Evolutionary conservation across 208 protist species (phyloP).

Genomic region (Trypanosoma melophagium): DNA sequence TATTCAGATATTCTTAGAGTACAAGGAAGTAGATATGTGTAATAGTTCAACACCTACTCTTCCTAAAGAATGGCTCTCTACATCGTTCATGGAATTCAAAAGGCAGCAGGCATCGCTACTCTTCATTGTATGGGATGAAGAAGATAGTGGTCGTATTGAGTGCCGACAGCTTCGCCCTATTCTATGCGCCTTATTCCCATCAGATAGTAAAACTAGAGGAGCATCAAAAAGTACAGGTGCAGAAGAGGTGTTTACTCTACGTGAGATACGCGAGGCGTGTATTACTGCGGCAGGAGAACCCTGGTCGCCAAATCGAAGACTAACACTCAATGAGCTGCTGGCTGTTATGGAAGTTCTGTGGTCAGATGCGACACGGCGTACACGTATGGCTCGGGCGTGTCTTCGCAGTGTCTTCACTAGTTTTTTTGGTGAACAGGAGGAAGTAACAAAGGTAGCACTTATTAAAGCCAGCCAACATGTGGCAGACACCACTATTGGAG

Average conservation of each 20-base stretch:
- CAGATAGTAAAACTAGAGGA: background rate
- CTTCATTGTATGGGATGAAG: slow-evolving; percentile 57
- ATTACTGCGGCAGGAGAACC: background rate
- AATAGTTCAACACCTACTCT: too few species aligned
- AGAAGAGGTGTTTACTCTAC: slow-evolving; percentile 5
- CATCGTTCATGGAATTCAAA: slow-evolving; percentile 45
- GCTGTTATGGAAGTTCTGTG: slow-evolving; percentile 41
- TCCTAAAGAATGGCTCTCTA: background rate
- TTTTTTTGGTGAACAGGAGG: slow-evolving; percentile 18
- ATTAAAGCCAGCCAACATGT: slow-evolving; percentile 6
- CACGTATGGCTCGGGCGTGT: slow-evolving; percentile 16
- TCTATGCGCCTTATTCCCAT: slow-evolving; percentile 53
- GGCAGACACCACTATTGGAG: background rate
- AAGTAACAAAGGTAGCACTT: slow-evolving; percentile 23
- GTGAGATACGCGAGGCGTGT: slow-evolving; percentile 25
- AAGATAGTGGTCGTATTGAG: slow-evolving; percentile 46
- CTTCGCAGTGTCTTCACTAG: slow-evolving; percentile 5
- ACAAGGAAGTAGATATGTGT: too few species aligned
- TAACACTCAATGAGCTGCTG: slow-evolving; percentile 49
- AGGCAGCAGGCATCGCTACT: slow-evolving; percentile 63
- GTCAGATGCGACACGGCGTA: slow-evolving; percentile 6
- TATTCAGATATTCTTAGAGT: too few species aligned
- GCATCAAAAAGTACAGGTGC: background rate
- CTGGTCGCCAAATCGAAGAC: background rate
- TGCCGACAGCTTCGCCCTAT: slow-evolving; percentile 43